Evolutionary conservation across 768 basidiomycete species (phyloP), one percentile per base, ranked within the genome.

Genomic region (Amanita rubescens): DNA sequence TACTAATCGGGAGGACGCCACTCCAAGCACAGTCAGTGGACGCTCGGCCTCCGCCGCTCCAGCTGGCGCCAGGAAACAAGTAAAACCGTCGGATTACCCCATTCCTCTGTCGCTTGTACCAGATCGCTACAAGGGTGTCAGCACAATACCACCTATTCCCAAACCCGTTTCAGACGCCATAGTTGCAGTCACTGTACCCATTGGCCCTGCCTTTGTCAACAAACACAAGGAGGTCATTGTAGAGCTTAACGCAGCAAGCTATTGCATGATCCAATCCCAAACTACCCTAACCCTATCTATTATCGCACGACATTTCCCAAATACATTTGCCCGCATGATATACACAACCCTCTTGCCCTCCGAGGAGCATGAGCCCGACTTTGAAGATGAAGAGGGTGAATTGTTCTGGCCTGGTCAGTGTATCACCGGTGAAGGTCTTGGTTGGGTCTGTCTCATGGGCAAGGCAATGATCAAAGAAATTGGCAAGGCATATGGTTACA

Each of bases 391-490:
- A 58, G 88, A 89, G 64, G 86, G 88, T 58, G 89, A 90, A 61
- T 71, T 91, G n/a, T 87, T 81, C 62, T 90, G 88, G 89, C 89
- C 88, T 0, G 82, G 82, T 39, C 84, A 87, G 60, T 74, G 78
- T 33, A 72, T 82, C 54, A 85, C 78, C 27, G 87, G 86, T 39
- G 85, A 88, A 65, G 89, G 89, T 46, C 74, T 91, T 27, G 89
- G 84, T 19, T 91, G 89, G 89, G 81, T 90, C n/a, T 90, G 88
- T 65, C 72, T 86, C 25, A 84, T 91, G 81, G 88, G 87, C 60
- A 87, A 85, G 63, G 84, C 87, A 37, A 91, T 91, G 89, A 80
- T 91, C 62, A 81, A 78, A 60, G 89, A 91, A 62, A 85, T 87
- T 60, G 87, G 87, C 57, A 82, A 81, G 61, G 75, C 81, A 32